Conservation (phyloP, 1,284 basidiomycete species). For the Sporisorium reilianum region DNA sequence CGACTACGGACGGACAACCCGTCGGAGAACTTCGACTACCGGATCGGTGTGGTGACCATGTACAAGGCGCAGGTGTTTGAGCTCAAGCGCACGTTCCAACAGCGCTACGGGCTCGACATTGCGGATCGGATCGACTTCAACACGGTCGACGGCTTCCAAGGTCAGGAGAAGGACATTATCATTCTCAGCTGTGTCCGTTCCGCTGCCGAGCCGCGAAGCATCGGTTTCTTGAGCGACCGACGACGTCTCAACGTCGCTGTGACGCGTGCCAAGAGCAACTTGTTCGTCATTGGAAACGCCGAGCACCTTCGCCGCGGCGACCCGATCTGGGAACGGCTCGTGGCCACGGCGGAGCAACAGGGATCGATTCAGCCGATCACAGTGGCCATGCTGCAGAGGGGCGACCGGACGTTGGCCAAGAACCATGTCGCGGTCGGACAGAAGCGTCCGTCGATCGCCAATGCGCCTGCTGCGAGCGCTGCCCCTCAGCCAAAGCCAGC, state of each 20-base stretch:
- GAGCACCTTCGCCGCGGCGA: constrained; percentile 84
- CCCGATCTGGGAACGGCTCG: constrained; percentile 56
- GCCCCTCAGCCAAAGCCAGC: constrained; percentile 12
- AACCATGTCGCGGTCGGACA: constrained; percentile 16
- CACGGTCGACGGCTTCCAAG: constrained; percentile 99
- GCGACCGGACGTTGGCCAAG: constrained; percentile 41
- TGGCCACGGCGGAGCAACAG: constrained; percentile 49
- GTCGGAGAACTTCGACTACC: constrained; percentile 76
- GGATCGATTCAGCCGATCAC: constrained; percentile 41
- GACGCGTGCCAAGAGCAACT: constrained; percentile 91
- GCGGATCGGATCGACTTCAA: constrained; percentile 84
- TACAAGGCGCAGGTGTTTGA: constrained; percentile 91
- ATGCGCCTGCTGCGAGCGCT: not conserved
- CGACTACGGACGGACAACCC: constrained; percentile 77
- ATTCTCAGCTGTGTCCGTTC: constrained; percentile 97
- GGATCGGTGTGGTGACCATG: constrained; percentile 92
- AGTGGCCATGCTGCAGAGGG: constrained; percentile 38
- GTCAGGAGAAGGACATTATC: constrained; percentile 99
- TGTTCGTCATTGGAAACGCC: constrained; percentile 92
- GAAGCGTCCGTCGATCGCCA: constrained; percentile 9
- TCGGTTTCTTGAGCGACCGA: constrained; percentile 78
- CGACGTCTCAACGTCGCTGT: constrained; percentile 84
- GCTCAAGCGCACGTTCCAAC: constrained; percentile 79
- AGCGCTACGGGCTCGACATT: constrained; percentile 81
- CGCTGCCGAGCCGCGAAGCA: constrained; percentile 70